Conservation (phyloP, 2,329 filamentous ascomycete species). For the Coniella vitis region DNA sequence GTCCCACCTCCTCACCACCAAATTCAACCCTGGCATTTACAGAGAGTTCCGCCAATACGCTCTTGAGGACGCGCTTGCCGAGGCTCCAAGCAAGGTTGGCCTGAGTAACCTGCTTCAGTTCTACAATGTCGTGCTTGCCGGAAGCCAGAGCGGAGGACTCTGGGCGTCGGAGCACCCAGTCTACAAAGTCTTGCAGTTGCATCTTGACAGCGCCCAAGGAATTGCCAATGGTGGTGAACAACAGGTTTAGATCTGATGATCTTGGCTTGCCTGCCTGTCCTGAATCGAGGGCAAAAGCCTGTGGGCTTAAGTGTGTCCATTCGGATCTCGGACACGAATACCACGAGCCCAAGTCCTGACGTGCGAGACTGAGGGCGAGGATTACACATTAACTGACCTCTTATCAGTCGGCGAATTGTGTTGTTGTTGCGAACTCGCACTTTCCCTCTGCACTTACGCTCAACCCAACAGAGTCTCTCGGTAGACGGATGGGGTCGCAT, state of each 20-base stretch:
- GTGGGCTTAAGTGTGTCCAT: too few species aligned
- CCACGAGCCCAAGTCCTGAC: too few species aligned
- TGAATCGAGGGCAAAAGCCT: not conserved
- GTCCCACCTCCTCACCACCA: conserved; percentile 63
- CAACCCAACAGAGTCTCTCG: too few species aligned
- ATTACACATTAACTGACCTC: too few species aligned
- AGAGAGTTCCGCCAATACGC: conserved; percentile 64
- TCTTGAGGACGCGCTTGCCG: conserved; percentile 52
- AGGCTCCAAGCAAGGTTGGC: conserved; percentile 42
- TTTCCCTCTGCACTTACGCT: too few species aligned
- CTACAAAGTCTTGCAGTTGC: conserved; percentile 8
- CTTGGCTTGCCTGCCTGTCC: too few species aligned
- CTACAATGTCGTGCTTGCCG: conserved; percentile 38
- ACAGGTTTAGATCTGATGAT: conserved; percentile 10
- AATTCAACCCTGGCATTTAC: conserved; percentile 72
- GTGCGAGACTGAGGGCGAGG: too few species aligned
- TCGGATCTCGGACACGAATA: too few species aligned
- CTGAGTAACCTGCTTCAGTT: conserved; percentile 58
- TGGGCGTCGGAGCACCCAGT: conserved; percentile 20
- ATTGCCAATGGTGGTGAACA: conserved; percentile 15
- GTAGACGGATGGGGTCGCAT: too few species aligned
- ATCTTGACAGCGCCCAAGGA: conserved; percentile 11
- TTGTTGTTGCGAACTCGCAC: too few species aligned
- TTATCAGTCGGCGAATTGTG: too few species aligned
- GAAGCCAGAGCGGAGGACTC: conserved; percentile 16